Conservation (phyloP, 2,329 filamentous ascomycete genomes). For the Alternaria triticimaculans region DNA sequence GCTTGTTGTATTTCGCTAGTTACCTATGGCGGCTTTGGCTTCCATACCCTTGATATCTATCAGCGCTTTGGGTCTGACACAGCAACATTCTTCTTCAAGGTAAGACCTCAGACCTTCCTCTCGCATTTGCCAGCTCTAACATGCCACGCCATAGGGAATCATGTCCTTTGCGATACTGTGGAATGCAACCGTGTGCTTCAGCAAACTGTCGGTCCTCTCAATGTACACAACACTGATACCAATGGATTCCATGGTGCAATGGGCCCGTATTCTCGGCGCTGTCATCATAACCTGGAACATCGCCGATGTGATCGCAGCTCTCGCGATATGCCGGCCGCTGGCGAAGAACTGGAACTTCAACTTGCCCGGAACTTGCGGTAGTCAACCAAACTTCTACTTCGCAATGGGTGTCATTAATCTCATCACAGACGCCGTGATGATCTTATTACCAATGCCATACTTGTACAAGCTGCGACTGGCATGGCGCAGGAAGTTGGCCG, state of each 20-base stretch:
- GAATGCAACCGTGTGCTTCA: slow-evolving; percentile 28
- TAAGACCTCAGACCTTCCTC: not conserved
- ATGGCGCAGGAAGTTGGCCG: slow-evolving; percentile 20
- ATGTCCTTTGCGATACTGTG: slow-evolving; percentile 28
- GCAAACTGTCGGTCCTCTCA: slow-evolving; percentile 25
- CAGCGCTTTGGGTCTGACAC: slow-evolving; percentile 22
- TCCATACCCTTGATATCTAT: slow-evolving; percentile 22
- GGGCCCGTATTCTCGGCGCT: slow-evolving; percentile 6
- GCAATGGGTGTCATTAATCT: slow-evolving; percentile 22
- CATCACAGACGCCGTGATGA: slow-evolving; percentile 23
- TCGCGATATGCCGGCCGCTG: slow-evolving; percentile 26
- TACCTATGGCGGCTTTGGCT: slow-evolving; percentile 28
- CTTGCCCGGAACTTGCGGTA: slow-evolving; percentile 24
- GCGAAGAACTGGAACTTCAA: slow-evolving; percentile 26
- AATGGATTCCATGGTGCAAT: slow-evolving; percentile 14
- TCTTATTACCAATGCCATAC: slow-evolving; percentile 28
- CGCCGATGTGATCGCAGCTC: slow-evolving; percentile 17
- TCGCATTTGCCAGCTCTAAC: not conserved
- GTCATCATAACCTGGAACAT: slow-evolving; percentile 22
- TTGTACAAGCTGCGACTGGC: slow-evolving; percentile 20
- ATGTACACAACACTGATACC: slow-evolving; percentile 29
- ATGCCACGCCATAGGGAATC: slow-evolving; percentile 7
- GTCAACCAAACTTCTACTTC: slow-evolving; percentile 24
- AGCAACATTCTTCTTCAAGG: slow-evolving; percentile 29
- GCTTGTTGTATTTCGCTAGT: slow-evolving; percentile 22